These are phyloP conservation scores for Fraxinus xanthoxyloides DNA, from an alignment of 305 asterid genomes.

Conservation along the genomic window DNA sequence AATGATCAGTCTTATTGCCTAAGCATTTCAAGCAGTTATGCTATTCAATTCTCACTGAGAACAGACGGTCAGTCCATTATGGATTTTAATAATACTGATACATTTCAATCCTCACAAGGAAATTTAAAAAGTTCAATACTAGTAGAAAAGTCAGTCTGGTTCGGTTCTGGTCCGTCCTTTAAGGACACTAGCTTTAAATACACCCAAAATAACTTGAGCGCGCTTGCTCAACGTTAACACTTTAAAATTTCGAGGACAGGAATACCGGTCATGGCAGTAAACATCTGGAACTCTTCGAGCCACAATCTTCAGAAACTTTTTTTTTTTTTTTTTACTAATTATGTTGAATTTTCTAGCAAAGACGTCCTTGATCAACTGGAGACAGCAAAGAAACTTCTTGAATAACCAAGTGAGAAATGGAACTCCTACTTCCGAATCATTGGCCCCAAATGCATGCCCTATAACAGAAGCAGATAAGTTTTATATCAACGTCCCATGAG, in stretches of 20 bases:
- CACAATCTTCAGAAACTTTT: not conserved
- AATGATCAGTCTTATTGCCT: not conserved
- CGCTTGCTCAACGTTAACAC: not conserved
- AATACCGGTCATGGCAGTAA: not conserved
- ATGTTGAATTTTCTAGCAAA: not conserved
- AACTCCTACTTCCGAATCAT: not conserved
- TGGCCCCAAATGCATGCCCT: constrained; percentile 9
- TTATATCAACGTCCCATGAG: not conserved
- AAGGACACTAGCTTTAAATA: not conserved
- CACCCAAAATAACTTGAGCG: not conserved
- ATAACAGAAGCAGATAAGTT: not conserved
- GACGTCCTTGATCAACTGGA: not conserved
- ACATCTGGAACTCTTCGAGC: not conserved
- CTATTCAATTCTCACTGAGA: not conserved
- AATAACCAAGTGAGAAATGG: not conserved
- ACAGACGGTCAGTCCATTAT: not conserved
- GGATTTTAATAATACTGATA: not conserved
- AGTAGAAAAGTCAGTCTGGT: not conserved
- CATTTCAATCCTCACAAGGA: not conserved
- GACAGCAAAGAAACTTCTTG: not conserved
- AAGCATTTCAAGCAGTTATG: not conserved
- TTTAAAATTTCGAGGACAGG: not conserved
- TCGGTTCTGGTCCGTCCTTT: not conserved
- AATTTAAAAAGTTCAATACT: not conserved
- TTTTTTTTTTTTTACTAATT: not conserved